Conservation (phyloP, 202 grass and related monocot species). For the Elaeis oleifera region DNA sequence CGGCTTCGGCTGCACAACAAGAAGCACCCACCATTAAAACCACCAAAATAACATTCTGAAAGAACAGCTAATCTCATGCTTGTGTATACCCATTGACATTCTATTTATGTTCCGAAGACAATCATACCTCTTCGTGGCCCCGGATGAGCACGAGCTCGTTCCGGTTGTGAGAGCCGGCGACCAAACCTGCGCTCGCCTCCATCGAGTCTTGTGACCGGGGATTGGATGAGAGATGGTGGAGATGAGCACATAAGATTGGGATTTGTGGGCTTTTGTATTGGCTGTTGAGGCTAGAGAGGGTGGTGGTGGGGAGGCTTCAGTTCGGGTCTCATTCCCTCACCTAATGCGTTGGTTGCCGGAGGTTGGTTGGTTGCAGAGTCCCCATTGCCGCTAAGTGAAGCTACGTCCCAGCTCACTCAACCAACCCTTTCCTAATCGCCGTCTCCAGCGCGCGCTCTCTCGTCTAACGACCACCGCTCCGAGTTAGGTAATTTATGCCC, state of each 20-base stretch:
- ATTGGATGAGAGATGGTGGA: neutral
- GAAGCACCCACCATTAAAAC: neutral
- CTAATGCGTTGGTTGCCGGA: constrained; percentile 39
- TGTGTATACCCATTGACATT: no score
- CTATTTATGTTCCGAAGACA: neutral
- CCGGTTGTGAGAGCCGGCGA: constrained; percentile 99
- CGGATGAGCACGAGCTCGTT: constrained; percentile 98
- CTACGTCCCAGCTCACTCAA: neutral
- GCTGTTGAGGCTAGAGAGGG: no score
- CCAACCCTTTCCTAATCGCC: neutral
- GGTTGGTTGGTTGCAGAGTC: constrained; percentile 75
- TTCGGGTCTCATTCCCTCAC: constrained; percentile 36
- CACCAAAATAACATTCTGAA: neutral
- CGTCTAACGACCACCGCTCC: constrained; percentile 14
- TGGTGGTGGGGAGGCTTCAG: no score
- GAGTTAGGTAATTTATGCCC: constrained; percentile 16
- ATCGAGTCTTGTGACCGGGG: constrained; percentile 16
- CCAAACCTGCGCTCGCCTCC: constrained; percentile 95
- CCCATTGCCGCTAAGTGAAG: constrained; percentile 95
- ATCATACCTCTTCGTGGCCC: constrained; percentile 77
- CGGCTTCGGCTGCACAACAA: constrained; percentile 44
- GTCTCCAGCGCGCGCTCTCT: constrained; percentile 23
- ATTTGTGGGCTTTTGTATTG: no score
- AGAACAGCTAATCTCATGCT: no score
- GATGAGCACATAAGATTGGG: neutral